Evolutionary conservation across 192 early-diverging fungal species (phyloP).

Genomic region (Oehlia diaphana): DNA sequence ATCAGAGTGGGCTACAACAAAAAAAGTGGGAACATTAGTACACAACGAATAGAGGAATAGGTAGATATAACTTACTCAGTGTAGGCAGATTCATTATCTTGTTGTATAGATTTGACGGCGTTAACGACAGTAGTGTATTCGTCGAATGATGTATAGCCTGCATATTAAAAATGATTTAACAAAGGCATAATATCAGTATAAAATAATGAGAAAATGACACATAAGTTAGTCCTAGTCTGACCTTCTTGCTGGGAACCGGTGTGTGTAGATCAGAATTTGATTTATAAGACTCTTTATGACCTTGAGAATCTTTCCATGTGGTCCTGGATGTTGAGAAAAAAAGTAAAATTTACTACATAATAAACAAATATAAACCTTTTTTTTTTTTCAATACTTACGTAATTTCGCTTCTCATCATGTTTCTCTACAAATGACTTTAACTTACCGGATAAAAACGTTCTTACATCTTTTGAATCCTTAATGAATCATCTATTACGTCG

Average conservation of each 20-base stretch:
- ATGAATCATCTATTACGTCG: neutral
- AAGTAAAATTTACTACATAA: neutral
- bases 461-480: neutral
- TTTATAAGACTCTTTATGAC: neutral
- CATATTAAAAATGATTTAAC: too few relatives aligned
- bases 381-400: slow-evolving; percentile 7
- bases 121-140: too few relatives aligned
- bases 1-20: too few relatives aligned
- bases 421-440: neutral
- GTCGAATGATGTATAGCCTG: too few relatives aligned
- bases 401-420: neutral
- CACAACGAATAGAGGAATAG: too few relatives aligned
- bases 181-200: too few relatives aligned
- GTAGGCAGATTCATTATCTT: too few relatives aligned
- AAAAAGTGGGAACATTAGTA: too few relatives aligned
- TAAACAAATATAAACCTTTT: neutral
- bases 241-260: neutral
- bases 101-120: too few relatives aligned
- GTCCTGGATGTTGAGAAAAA: neutral
- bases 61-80: too few relatives aligned
- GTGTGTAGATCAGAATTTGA: neutral
- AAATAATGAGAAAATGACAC: too few relatives aligned
- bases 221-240: too few relatives aligned
- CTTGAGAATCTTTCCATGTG: neutral
- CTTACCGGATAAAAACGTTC: neutral